These are phyloP conservation scores for Naegleria fowleri DNA, from an alignment of 208 protist genomes.

Conservation along the genomic window DNA sequence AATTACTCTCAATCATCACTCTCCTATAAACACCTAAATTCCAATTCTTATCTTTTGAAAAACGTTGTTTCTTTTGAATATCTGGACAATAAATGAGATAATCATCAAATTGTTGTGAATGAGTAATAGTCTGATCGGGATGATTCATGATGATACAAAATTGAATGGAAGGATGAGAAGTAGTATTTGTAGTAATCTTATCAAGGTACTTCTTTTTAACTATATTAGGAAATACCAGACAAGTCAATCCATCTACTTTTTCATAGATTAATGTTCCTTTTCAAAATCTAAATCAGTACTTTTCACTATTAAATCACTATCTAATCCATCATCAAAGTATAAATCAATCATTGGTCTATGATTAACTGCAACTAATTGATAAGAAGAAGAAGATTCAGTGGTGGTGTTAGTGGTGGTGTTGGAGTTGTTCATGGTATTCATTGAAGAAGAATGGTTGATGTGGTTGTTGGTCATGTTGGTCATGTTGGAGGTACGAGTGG, in stretches of 20 bases:
- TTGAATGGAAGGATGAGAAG: too few relatives aligned
- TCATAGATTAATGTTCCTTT: not conserved
- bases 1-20: too few relatives aligned
- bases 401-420: not conserved
- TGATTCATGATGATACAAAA: too few relatives aligned
- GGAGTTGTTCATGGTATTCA: too few relatives aligned
- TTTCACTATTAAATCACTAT: not conserved
- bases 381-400: not conserved
- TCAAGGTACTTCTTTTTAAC: not conserved
- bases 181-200: too few relatives aligned
- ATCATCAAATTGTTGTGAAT: too few relatives aligned
- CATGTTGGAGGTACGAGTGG: too few relatives aligned
- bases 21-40: not conserved
- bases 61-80: not conserved
- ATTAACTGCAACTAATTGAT: not conserved
- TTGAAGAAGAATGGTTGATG: not conserved
- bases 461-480: not conserved
- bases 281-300: not conserved
- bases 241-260: not conserved
- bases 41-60: not conserved
- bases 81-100: not conserved
- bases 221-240: not conserved
- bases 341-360: slow-evolving; percentile 1
- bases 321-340: not conserved
- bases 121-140: too few relatives aligned